Evolutionary conservation across 345 rosid species (phyloP).

Genomic region (Boechera stricta): DNA sequence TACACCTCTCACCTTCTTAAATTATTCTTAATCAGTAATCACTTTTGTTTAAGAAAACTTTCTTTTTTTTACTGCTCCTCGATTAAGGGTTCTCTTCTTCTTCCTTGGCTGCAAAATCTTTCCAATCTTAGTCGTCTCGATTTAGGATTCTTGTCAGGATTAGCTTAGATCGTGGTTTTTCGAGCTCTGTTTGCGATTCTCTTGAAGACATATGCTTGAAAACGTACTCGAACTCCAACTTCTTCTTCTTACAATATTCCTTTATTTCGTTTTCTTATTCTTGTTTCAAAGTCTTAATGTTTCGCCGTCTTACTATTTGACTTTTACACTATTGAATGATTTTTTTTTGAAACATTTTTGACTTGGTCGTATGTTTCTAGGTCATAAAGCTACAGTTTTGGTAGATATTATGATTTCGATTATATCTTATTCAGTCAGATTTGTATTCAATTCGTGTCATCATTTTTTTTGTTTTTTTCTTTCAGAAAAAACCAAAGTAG

Average conservation of each 20-base stretch:
- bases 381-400: conserved; percentile 17
- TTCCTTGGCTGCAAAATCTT: conserved; percentile 12
- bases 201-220: conserved; percentile 15
- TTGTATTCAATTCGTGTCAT: conserved; percentile 16
- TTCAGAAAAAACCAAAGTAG: conserved; percentile 1
- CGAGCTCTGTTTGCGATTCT: conserved; percentile 6
- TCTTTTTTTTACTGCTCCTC: neutral
- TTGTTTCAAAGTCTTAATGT: neutral
- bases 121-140: neutral
- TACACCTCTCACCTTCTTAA: neutral
- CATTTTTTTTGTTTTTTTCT: neutral
- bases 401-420: neutral
- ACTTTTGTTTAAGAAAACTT: neutral
- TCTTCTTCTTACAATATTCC: neutral
- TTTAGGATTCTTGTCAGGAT: conserved; percentile 1
- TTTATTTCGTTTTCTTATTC: neutral
- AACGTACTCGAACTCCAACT: conserved; percentile 25
- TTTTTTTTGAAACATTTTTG: conserved; percentile 1
- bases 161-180: conserved; percentile 22
- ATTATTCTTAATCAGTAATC: conserved; percentile 14
- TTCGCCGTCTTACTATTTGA: neutral
- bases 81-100: conserved; percentile 8
- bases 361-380: conserved; percentile 7
- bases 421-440: neutral
- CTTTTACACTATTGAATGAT: neutral